phyloP scores from a whole-genome alignment of 805 yeast species.

The Candida coleopterorum region DNA sequence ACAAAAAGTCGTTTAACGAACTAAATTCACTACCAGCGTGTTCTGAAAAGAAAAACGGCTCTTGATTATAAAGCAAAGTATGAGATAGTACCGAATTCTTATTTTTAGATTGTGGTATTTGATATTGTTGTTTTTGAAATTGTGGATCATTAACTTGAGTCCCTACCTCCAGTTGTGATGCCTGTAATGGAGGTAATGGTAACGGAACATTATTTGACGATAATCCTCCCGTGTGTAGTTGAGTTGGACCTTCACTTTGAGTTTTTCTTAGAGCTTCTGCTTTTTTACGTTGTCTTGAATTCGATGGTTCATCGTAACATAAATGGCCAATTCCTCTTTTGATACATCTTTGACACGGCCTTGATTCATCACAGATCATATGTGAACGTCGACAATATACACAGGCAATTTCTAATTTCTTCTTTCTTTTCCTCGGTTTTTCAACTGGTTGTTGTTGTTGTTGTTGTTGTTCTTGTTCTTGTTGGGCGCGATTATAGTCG shows the following conservation, averaged over 20 bases:
- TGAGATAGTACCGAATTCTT: slow-evolving; percentile 32
- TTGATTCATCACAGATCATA: slow-evolving; percentile 81
- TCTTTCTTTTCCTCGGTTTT: slow-evolving; percentile 28
- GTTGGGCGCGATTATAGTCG: no score
- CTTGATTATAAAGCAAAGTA: slow-evolving; percentile 47
- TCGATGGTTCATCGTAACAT: slow-evolving; percentile 69
- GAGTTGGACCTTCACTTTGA: slow-evolving; percentile 8
- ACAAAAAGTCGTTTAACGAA: slow-evolving; percentile 80
- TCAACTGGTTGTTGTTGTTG: slow-evolving; percentile 1
- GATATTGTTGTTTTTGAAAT: slow-evolving; percentile 1
- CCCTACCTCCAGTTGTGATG: neutral
- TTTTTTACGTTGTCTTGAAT: slow-evolving; percentile 36
- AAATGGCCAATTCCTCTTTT: slow-evolving; percentile 85
- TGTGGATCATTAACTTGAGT: slow-evolving; percentile 1
- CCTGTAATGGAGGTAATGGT: slow-evolving; percentile 4
- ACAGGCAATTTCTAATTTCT: slow-evolving; percentile 68
- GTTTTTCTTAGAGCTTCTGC: slow-evolving; percentile 22
- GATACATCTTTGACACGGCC: slow-evolving; percentile 78
- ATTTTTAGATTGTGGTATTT: slow-evolving; percentile 9
- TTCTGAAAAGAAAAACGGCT: slow-evolving; percentile 81
- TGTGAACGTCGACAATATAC: slow-evolving; percentile 90
- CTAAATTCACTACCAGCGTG: slow-evolving; percentile 92
- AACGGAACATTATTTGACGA: slow-evolving; percentile 2
- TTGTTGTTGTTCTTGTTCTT: no score
- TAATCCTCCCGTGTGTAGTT: neutral